A percentile compares a stretch with the other conserved stretches of the same genome.
These are phyloP conservation scores for Saccharomyces hybrid DNA, from an alignment of 1,139 yeast genomes.

Conservation along the genomic window DNA sequence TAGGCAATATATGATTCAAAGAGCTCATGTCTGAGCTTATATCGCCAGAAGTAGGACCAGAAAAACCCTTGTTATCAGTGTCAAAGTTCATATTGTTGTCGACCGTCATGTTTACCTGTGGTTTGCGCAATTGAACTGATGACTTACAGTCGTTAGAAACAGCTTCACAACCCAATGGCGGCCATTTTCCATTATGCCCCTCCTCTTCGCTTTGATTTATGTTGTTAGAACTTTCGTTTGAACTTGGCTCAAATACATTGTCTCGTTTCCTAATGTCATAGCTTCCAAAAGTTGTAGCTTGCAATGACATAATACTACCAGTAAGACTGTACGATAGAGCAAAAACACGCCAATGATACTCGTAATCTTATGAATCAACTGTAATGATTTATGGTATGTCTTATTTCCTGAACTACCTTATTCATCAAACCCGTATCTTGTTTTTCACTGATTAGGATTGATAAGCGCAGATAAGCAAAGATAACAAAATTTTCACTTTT, in stretches of 20 bases:
- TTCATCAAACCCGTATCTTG: not conserved
- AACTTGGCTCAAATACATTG: not conserved
- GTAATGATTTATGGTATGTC: not conserved
- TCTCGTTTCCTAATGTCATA: not conserved
- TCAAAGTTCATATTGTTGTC: not conserved
- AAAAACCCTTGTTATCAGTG: not conserved
- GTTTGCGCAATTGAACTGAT: not conserved
- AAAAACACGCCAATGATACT: not conserved
- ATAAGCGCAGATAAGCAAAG: not conserved
- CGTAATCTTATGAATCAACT: not conserved
- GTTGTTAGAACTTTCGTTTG: not conserved
- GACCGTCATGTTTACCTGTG: not conserved
- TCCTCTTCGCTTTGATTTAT: not conserved
- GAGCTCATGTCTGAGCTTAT: not conserved
- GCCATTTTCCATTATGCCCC: not conserved
- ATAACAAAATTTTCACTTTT: not conserved
- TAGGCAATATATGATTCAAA: not conserved
- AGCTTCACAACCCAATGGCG: not conserved
- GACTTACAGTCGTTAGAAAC: not conserved
- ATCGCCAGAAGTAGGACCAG: not conserved
- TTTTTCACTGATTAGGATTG: not conserved
- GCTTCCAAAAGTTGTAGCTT: not conserved
- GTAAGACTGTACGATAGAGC: not conserved
- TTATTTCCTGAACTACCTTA: not conserved
- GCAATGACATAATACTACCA: not conserved